Evolutionary conservation across 2,329 filamentous ascomycete genomes (phyloP), one percentile per base, ranked within the genome.

Genomic region (Epicoccum nigrum): DNA sequence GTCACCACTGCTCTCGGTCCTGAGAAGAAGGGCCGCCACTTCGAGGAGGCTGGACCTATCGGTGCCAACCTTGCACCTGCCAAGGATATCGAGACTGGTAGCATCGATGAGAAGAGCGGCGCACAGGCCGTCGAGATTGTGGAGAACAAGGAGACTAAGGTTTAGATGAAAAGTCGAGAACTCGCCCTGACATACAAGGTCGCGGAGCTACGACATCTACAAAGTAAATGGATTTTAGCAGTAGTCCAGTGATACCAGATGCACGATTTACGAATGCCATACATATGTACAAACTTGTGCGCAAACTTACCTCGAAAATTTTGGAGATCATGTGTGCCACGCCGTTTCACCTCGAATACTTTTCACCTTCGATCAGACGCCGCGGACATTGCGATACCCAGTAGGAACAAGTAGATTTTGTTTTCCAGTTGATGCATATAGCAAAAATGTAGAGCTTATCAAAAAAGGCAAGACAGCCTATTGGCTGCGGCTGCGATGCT

Each of bases 21-120:
- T 0, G 89, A 92, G 81, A 88, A 86, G 75, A 81, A 86, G 37
- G 89, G 89, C 1, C 79, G 86, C 15, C 77, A 81, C 50, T 92
- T 93, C 60, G 88, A 90, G 67, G 76, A 80, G 47, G 82, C 80
- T 4, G 75, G 75, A 4, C 79, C 81, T 28, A 82, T 81, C 4
- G 81, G 80, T 9, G 74, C 74, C n/a, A 52, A 57, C 3, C 3
- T 42, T 16, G 50, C 49, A 34, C 45, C 46, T 17, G 39, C 43
- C 7, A 72, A 72, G 60, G 69, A 72, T 25, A 61, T 72, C 28
- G 69, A 72, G 56, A 51, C 63, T 28, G 69, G 68, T 0, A 59
- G 61, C 40, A 42, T 65, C n/a, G 55, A 59, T 13, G 66, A 70
- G 56, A 70, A 70, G 62, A 37, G 55, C n/a, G 62, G 49, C n/a